phyloP scores from a whole-genome alignment of 768 basidiomycete genomes.

The Suillus placidus region DNA sequence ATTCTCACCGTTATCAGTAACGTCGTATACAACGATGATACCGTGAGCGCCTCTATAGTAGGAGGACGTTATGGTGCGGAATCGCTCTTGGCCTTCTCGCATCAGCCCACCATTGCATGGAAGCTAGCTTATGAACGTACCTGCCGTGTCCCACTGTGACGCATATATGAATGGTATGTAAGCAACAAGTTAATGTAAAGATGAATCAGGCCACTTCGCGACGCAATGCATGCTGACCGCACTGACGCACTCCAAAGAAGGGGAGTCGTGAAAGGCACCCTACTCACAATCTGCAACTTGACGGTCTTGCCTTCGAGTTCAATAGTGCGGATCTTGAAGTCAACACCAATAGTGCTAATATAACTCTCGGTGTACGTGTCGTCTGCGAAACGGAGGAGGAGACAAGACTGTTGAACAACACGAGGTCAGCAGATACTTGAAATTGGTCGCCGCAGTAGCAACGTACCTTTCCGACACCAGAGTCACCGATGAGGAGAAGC shows the following conservation, averaged over 20 bases:
- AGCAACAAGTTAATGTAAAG: slow-evolving; percentile 25
- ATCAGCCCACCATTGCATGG: slow-evolving; percentile 9
- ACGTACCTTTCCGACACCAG: slow-evolving; percentile 90
- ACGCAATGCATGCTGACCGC: background rate
- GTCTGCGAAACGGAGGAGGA: slow-evolving; percentile 91
- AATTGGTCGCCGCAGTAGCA: slow-evolving; percentile 18
- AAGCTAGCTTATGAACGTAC: slow-evolving; percentile 40
- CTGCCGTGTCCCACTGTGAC: slow-evolving; percentile 92
- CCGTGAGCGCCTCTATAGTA: slow-evolving; percentile 99
- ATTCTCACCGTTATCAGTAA: slow-evolving; percentile 83
- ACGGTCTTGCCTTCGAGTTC: slow-evolving; percentile 98
- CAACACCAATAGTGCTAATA: slow-evolving; percentile 97
- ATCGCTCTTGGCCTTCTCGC: slow-evolving; percentile 88
- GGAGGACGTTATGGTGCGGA: slow-evolving; percentile 98
- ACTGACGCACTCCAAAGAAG: slow-evolving; percentile 6
- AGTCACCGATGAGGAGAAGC: slow-evolving; percentile 92
- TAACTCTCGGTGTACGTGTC: slow-evolving; percentile 98
- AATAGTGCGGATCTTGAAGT: slow-evolving; percentile 99
- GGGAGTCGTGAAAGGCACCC: slow-evolving; percentile 11
- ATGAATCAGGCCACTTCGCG: background rate
- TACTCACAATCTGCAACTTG: slow-evolving; percentile 94
- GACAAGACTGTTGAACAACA: slow-evolving; percentile 71
- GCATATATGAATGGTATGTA: slow-evolving; percentile 27
- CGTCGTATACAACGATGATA: slow-evolving; percentile 98
- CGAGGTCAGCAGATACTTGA: slow-evolving; percentile 25